Evolutionary conservation across 2,329 filamentous ascomycete genomes (phyloP), one percentile per base, ranked within the genome.

Genomic region (Xylariales sp.): DNA sequence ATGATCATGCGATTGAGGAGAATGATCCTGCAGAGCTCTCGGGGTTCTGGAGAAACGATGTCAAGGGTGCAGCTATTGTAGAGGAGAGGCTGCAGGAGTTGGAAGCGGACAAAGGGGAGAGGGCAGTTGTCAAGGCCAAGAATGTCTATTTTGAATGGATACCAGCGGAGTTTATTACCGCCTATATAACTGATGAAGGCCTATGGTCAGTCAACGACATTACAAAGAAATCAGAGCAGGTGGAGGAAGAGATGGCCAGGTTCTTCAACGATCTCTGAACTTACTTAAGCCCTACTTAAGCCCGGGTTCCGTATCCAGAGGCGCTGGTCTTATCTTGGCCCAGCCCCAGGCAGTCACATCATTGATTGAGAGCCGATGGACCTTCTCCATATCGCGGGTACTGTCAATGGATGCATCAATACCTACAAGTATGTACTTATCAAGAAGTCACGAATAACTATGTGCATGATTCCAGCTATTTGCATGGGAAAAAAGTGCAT

Each of bases 121-220:
- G n/a, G n/a, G 40, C 46, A 3, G 43, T 45, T n/a, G 45, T 70
- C 11, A 42, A 47, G 13, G 59, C 74, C 34, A 63, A 55, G 28
- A 76, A 76, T 47, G 50, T 72, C n/a, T 78, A 76, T 42, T 81
- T 81, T 33, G 78, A 83, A 58, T 81, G 76, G 77, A 63, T 81
- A 29, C 65, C 72, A 2, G 52, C 67, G 1, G 40, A 50, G 7
- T 51, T 79, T 29, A 60, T 82, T 5, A 67, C 80, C 48, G 56
- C 57, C 1, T 81, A 78, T 48, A 56, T 78, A 21, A 76, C 71
- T 4, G 76, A 83, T 37, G 57, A 70, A 5, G 77, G 76, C 1
- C 49, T 67, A 19, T 65, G 59, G 57, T 57, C 49, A 3, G 43
- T 52, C 6, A 44, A 59, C 15, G 60, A 65, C n/a, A 67, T 78